Conservation (phyloP, 2,329 filamentous ascomycete species). For the Colletotrichum limetticola region DNA sequence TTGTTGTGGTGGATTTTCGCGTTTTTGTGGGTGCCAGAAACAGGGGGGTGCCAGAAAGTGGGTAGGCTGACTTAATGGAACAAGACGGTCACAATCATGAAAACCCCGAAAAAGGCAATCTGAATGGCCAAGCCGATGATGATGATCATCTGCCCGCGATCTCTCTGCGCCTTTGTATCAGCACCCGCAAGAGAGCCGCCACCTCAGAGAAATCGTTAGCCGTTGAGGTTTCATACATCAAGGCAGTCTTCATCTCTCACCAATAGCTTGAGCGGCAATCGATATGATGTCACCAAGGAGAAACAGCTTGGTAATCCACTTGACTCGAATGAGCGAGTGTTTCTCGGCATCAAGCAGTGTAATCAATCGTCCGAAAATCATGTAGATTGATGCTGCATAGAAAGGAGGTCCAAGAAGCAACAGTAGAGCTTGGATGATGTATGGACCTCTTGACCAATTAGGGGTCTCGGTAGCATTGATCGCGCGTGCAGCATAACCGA, state of each 20-base stretch:
- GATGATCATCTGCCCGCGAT: conserved; percentile 58
- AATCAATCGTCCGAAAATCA: conserved; percentile 58
- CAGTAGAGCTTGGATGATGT: conserved; percentile 54
- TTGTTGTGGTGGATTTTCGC: too few relatives aligned
- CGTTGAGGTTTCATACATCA: neutral
- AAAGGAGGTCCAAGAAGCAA: conserved; percentile 58
- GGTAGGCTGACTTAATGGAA: too few relatives aligned
- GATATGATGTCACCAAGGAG: conserved; percentile 63
- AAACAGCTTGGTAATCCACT: conserved; percentile 64
- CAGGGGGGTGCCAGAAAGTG: too few relatives aligned
- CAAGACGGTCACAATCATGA: conserved; percentile 56
- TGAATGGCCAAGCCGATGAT: conserved; percentile 64
- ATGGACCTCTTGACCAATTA: conserved; percentile 48
- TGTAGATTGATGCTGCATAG: conserved; percentile 62
- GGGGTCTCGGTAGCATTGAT: conserved; percentile 54
- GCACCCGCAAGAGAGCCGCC: conserved; percentile 36
- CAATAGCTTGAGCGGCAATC: conserved; percentile 60
- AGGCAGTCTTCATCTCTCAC: conserved; percentile 36
- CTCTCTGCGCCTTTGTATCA: conserved; percentile 31
- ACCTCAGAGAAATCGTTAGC: neutral
- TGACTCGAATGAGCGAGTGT: conserved; percentile 45
- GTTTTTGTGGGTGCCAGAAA: too few relatives aligned
- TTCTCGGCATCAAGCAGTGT: conserved; percentile 47
- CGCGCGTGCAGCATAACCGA: conserved; percentile 64
- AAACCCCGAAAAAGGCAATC: conserved; percentile 65